Percentiles rank a stretch among this genome's conserved stretches.
These are phyloP conservation scores for Saccharomycopsis vini DNA, from an alignment of 805 yeast genomes.

Conservation along the genomic window DNA sequence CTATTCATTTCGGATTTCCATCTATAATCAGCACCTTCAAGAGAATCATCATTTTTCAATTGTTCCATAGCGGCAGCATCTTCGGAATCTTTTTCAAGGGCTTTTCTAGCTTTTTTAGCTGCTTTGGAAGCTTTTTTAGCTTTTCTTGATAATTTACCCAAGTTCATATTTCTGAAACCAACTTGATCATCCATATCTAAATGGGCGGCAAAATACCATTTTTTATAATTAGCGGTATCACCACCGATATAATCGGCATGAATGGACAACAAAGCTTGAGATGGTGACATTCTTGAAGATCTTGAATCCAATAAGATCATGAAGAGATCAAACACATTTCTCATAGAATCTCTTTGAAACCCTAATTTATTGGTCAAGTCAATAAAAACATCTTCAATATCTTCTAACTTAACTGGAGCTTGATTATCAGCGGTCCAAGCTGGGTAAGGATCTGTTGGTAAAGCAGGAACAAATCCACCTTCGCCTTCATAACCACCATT, in stretches of 20 bases:
- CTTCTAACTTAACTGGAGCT: slow-evolving; percentile 76
- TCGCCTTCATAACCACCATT: slow-evolving; percentile 28
- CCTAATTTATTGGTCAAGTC: slow-evolving; percentile 79
- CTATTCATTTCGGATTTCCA: slow-evolving; percentile 63
- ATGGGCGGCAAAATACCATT: slow-evolving; percentile 86
- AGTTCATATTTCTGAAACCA: slow-evolving; percentile 73
- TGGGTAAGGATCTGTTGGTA: slow-evolving; percentile 92
- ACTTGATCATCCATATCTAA: slow-evolving; percentile 77
- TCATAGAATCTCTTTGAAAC: slow-evolving; percentile 88
- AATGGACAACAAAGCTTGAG: slow-evolving; percentile 71
- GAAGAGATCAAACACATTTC: slow-evolving; percentile 83
- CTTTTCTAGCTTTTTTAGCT: slow-evolving; percentile 67
- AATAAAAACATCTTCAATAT: slow-evolving; percentile 78
- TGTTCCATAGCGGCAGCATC: slow-evolving; percentile 50
- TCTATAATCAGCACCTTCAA: slow-evolving; percentile 78
- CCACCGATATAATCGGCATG: slow-evolving; percentile 89
- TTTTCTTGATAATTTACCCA: slow-evolving; percentile 69
- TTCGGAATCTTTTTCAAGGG: slow-evolving; percentile 55
- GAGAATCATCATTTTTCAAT: slow-evolving; percentile 75
- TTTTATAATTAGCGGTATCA: slow-evolving; percentile 74
- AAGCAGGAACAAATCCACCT: slow-evolving; percentile 50
- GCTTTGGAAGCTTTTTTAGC: slow-evolving; percentile 76
- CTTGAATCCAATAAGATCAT: slow-evolving; percentile 78
- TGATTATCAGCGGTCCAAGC: slow-evolving; percentile 98
- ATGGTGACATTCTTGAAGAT: slow-evolving; percentile 83